phyloP scores from a whole-genome alignment of 2,329 filamentous ascomycete genomes.

The Apiospora phragmitis region DNA sequence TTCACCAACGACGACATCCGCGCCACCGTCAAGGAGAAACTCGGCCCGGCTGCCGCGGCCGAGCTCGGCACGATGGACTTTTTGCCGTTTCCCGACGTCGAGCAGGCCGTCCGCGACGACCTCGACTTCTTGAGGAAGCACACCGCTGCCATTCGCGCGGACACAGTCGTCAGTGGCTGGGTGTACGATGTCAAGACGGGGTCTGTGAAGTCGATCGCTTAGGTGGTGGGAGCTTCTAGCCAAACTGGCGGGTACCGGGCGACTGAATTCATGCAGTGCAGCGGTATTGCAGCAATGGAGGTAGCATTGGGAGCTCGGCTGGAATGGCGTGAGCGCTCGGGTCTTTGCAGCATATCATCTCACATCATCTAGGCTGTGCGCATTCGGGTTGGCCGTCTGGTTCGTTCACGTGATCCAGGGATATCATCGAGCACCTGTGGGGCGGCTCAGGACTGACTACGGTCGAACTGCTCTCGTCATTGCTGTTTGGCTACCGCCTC shows the following conservation, averaged over 20 bases:
- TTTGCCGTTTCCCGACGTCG: slow-evolving; percentile 63
- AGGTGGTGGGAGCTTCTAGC: too few species aligned
- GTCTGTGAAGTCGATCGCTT: slow-evolving; percentile 38
- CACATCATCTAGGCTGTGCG: background rate
- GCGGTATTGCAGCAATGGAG: too few species aligned
- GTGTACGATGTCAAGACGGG: slow-evolving; percentile 78
- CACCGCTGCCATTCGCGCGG: slow-evolving; percentile 46
- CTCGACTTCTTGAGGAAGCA: slow-evolving; percentile 58
- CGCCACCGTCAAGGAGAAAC: slow-evolving; percentile 57
- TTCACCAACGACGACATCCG: slow-evolving; percentile 62
- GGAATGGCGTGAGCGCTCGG: background rate
- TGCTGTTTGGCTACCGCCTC: background rate
- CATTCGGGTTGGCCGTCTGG: background rate
- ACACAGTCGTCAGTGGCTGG: slow-evolving; percentile 30
- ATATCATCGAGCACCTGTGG: too few species aligned
- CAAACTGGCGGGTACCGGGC: background rate
- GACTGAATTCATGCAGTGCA: background rate
- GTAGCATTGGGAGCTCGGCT: too few species aligned
- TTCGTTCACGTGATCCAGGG: background rate
- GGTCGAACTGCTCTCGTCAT: background rate
- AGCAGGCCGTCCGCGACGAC: slow-evolving; percentile 66
- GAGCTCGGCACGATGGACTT: slow-evolving; percentile 57
- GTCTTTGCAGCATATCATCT: background rate
- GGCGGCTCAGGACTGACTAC: background rate
- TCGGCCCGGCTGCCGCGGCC: slow-evolving; percentile 50